These are phyloP conservation scores for Rhizopogon rudus DNA, from an alignment of 768 basidiomycete species.

Conservation along the genomic window DNA sequence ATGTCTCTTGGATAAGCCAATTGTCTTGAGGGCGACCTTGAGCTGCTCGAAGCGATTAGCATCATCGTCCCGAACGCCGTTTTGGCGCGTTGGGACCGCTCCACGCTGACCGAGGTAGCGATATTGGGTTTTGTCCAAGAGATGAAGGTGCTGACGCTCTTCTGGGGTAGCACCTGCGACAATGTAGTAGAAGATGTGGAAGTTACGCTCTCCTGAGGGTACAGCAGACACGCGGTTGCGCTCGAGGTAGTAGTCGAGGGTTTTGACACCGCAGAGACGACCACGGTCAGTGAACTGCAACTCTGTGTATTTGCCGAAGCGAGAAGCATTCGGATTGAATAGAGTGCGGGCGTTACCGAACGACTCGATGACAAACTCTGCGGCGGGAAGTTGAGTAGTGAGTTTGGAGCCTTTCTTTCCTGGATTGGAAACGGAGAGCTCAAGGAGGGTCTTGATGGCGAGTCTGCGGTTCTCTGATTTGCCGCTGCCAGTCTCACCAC, in stretches of 20 bases:
- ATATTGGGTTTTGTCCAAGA: slow-evolving; percentile 76
- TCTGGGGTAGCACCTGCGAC: slow-evolving; percentile 86
- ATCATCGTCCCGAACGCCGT: slow-evolving; percentile 68
- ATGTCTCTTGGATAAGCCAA: slow-evolving; percentile 90
- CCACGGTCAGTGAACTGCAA: slow-evolving; percentile 95
- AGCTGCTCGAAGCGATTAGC: slow-evolving; percentile 88
- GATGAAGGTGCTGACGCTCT: slow-evolving; percentile 83
- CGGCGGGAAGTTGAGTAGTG: slow-evolving; percentile 78
- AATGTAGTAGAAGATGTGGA: slow-evolving; percentile 97
- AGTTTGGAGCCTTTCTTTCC: slow-evolving; percentile 96
- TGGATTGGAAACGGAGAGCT: slow-evolving; percentile 80
- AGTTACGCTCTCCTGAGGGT: slow-evolving; percentile 91
- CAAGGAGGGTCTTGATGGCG: slow-evolving; percentile 90
- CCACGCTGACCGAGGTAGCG: slow-evolving; percentile 80
- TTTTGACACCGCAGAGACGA: slow-evolving; percentile 84
- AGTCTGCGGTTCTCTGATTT: slow-evolving; percentile 90
- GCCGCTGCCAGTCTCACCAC: slow-evolving; percentile 90
- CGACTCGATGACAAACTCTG: slow-evolving; percentile 92
- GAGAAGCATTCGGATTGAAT: slow-evolving; percentile 92
- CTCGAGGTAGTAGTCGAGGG: slow-evolving; percentile 95
- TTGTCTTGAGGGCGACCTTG: slow-evolving; percentile 88
- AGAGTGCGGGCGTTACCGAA: slow-evolving; percentile 92
- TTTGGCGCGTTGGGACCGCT: slow-evolving; percentile 35
- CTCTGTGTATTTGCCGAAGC: slow-evolving; percentile 97
- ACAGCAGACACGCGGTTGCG: slow-evolving; percentile 83